phyloP scores from a whole-genome alignment of 768 basidiomycete species.

The Naganishia vishniacii region DNA sequence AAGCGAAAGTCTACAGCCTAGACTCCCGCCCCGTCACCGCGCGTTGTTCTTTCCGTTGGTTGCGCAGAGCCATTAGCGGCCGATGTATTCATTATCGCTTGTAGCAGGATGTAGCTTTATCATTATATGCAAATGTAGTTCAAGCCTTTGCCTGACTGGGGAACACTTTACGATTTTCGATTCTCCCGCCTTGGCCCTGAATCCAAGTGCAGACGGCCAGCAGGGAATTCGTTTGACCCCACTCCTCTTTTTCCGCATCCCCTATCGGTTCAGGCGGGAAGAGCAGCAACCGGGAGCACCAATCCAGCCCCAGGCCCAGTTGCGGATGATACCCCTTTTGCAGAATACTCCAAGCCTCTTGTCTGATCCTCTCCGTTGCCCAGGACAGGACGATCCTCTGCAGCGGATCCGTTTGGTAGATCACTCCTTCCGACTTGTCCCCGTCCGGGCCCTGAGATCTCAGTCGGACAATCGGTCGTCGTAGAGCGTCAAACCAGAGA shows the following conservation, averaged over 20 bases:
- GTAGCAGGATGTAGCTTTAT: constrained; percentile 13
- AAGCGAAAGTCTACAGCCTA: constrained; percentile 17
- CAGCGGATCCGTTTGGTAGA: constrained; percentile 2
- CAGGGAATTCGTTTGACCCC: neutral
- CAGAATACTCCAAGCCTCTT: constrained; percentile 1
- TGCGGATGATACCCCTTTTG: constrained; percentile 20
- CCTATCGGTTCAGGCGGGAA: neutral
- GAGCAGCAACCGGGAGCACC: constrained; percentile 7
- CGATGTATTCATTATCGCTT: neutral
- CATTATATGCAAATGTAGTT: neutral
- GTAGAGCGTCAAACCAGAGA: neutral
- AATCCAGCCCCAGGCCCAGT: constrained; percentile 6
- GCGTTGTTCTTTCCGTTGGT: neutral
- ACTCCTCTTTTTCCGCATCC: neutral
- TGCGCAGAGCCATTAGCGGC: neutral
- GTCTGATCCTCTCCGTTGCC: constrained; percentile 1
- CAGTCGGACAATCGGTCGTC: neutral
- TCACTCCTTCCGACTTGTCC: neutral
- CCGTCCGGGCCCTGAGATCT: neutral
- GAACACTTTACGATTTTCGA: neutral
- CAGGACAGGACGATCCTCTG: constrained; percentile 11
- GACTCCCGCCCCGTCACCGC: neutral
- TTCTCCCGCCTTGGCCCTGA: neutral
- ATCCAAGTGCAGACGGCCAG: neutral
- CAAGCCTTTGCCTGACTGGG: too few species aligned